Percentiles rank a stretch among this genome's conserved stretches.
phyloP scores from a whole-genome alignment of 2,329 filamentous ascomycete genomes.

The Fusarium sp. region DNA sequence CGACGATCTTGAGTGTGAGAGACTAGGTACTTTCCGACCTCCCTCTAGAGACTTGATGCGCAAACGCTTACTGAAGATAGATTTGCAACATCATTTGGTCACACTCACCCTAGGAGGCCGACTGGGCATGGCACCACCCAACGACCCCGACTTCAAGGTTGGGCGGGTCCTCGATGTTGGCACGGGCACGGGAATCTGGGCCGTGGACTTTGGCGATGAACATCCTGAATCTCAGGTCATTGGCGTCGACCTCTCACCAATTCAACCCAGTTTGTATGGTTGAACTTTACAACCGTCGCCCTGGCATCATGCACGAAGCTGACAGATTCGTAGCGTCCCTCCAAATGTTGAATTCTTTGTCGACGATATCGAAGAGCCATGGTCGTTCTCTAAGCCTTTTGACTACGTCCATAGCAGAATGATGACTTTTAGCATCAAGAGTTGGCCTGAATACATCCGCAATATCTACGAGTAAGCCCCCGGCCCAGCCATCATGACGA shows the following conservation, averaged over 20 bases:
- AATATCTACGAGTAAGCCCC: conserved; percentile 25
- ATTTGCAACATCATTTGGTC: conserved; percentile 33
- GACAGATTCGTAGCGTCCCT: conserved; percentile 15
- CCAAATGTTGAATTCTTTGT: conserved; percentile 34
- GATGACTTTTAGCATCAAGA: conserved; percentile 34
- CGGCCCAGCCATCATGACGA: rapidly evolving
- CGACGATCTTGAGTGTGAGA: conserved; percentile 29
- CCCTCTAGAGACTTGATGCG: background rate
- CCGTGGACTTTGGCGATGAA: conserved; percentile 30
- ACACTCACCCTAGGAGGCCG: conserved; percentile 26
- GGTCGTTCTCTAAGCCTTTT: conserved; percentile 28
- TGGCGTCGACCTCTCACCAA: conserved; percentile 31
- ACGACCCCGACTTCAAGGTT: conserved; percentile 15
- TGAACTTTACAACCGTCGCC: background rate
- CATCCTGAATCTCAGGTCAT: conserved; percentile 23
- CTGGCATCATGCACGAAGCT: background rate
- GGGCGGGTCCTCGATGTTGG: conserved; percentile 31
- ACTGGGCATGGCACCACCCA: conserved; percentile 28
- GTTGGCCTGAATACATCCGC: conserved; percentile 15
- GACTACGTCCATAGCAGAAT: conserved; percentile 36
- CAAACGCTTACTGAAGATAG: background rate
- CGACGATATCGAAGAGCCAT: conserved; percentile 35
- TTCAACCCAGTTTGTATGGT: conserved; percentile 30
- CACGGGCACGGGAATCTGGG: conserved; percentile 37
- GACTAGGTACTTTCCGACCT: conserved; percentile 8